Evolutionary conservation across 192 early-diverging fungal genomes (phyloP).

Genomic region (Backusella liffmaniae): DNA sequence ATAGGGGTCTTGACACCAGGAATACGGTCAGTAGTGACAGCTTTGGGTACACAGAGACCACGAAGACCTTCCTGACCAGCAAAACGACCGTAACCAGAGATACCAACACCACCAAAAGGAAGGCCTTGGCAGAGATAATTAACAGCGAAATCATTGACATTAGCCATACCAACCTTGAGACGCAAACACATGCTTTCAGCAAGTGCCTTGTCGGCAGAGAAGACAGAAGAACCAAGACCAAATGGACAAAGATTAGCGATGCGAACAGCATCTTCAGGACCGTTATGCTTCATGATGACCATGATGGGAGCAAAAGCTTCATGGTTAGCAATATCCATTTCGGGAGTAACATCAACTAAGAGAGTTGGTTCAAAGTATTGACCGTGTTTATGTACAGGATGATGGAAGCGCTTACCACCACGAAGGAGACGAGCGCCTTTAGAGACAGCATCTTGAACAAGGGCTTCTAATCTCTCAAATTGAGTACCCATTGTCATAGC

Average conservation of each 20-base stretch:
- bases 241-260: constrained; percentile 70
- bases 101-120: constrained; percentile 82
- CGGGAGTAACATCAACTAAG: constrained; percentile 71
- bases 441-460: constrained; percentile 75
- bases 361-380: constrained; percentile 84
- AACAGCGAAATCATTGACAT: constrained; percentile 86
- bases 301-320: constrained; percentile 84
- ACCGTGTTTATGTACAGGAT: constrained; percentile 71
- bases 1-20: constrained; percentile 71
- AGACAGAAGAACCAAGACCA: constrained; percentile 79
- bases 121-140: constrained; percentile 82
- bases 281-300: constrained; percentile 71
- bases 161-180: constrained; percentile 75
- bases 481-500: constrained; percentile 78
- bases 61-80: constrained; percentile 73
- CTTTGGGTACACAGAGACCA: constrained; percentile 64
- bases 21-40: constrained; percentile 72
- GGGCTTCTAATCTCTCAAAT: constrained; percentile 54
- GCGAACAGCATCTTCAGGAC: constrained; percentile 64
- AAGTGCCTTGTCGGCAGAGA: constrained; percentile 63
- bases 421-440: constrained; percentile 70
- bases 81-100: constrained; percentile 73
- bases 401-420: constrained; percentile 67
- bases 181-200: constrained; percentile 59
- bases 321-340: constrained; percentile 74